Evolutionary conservation across 2,329 filamentous ascomycete genomes (phyloP).

Genomic region (Thielaviopsis musarum): DNA sequence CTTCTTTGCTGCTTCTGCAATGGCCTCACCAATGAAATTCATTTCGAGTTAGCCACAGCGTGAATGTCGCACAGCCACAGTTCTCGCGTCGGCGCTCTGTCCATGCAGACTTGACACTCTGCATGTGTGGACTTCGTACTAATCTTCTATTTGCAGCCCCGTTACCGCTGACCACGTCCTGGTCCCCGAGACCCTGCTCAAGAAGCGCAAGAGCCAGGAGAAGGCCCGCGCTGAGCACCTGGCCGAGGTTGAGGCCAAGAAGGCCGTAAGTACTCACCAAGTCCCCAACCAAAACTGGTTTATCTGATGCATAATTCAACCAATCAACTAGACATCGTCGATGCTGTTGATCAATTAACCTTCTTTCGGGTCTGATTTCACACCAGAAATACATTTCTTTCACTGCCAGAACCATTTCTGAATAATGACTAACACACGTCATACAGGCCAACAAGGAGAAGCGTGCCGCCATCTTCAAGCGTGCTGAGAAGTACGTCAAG

Average conservation of each 20-base stretch:
- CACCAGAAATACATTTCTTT: slow-evolving; percentile 15
- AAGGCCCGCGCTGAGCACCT: slow-evolving; percentile 86
- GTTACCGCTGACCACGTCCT: slow-evolving; percentile 91
- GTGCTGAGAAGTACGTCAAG: slow-evolving; percentile 98
- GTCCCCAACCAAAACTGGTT: not conserved
- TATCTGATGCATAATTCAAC: slow-evolving; percentile 59
- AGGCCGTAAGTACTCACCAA: slow-evolving; percentile 52
- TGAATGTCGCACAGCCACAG: slow-evolving; percentile 91
- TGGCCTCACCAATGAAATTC: slow-evolving; percentile 61
- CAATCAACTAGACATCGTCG: slow-evolving; percentile 86
- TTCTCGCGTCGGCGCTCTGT: slow-evolving; percentile 77
- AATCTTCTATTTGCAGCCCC: slow-evolving; percentile 62
- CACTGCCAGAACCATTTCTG: not conserved
- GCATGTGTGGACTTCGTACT: slow-evolving; percentile 50
- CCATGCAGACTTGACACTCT: slow-evolving; percentile 40
- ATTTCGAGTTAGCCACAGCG: slow-evolving; percentile 74
- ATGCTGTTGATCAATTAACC: slow-evolving; percentile 97
- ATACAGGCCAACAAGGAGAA: slow-evolving; percentile 92
- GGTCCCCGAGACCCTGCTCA: slow-evolving; percentile 97
- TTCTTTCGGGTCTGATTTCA: slow-evolving; percentile 96
- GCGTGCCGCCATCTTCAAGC: slow-evolving; percentile 98
- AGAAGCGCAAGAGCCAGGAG: slow-evolving; percentile 99
- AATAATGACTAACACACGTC: slow-evolving; percentile 8
- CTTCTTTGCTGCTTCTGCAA: not conserved
- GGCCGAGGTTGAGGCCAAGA: slow-evolving; percentile 68